phyloP scores from a whole-genome alignment of 139 green algal genomes.

The Chloropicon primus region DNA sequence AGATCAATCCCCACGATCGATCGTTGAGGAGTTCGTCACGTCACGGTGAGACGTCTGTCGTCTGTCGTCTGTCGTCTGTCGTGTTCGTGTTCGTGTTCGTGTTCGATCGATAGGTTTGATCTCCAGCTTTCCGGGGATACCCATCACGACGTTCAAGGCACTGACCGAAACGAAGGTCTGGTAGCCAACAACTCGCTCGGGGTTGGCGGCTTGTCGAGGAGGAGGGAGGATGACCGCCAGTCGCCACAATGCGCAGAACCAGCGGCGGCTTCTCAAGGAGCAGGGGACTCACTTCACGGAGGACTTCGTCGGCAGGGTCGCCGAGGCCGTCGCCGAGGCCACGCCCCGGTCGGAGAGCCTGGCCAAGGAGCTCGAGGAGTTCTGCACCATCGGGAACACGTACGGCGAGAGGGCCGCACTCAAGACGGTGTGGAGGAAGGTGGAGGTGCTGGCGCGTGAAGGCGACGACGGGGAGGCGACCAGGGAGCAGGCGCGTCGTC shows the following conservation, averaged over 20 bases:
- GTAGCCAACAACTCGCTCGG: too few relatives aligned
- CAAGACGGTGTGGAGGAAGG: neutral
- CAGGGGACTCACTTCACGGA: neutral
- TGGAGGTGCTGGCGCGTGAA: neutral
- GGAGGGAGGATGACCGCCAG: neutral
- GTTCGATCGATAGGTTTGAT: too few relatives aligned
- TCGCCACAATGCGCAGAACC: neutral
- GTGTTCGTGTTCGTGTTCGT: too few relatives aligned
- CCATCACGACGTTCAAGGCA: too few relatives aligned
- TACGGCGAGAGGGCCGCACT: neutral
- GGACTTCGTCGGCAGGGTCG: neutral
- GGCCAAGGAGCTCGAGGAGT: neutral
- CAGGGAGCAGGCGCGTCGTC: neutral
- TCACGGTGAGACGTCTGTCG: too few relatives aligned
- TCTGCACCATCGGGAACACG: neutral
- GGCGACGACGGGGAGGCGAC: too few relatives aligned
- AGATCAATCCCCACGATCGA: too few relatives aligned
- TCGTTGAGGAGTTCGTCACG: too few relatives aligned
- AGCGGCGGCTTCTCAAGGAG: neutral
- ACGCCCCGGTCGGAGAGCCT: neutral
- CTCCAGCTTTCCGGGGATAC: too few relatives aligned
- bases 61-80: too few relatives aligned
- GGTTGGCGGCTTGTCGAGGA: too few relatives aligned
- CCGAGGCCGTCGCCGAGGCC: neutral
- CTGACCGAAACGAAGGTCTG: too few relatives aligned